Percentiles rank a stretch among this genome's conserved stretches.
Evolutionary conservation across 495 filamentous ascomycete genomes (phyloP).

Genomic region (Talaromyces wortmannii): DNA sequence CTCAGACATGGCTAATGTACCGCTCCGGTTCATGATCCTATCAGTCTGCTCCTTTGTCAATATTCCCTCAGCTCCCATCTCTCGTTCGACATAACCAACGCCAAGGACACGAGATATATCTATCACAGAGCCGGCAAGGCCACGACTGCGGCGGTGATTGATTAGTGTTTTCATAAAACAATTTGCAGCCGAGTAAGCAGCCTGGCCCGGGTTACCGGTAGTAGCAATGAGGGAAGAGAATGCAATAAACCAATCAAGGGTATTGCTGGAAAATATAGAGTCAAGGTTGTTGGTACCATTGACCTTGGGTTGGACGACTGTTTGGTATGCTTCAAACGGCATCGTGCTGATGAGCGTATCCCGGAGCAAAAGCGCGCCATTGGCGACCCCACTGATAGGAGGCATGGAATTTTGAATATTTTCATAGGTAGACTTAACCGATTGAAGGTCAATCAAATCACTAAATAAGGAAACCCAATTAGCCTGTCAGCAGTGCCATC

Average conservation of each 20-base stretch:
- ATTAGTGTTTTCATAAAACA: slow-evolving; percentile 33
- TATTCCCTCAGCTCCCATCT: too few species aligned
- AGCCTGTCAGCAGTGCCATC: too few species aligned
- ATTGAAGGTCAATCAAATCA: too few species aligned
- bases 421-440: too few species aligned
- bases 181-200: slow-evolving; percentile 54
- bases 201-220: slow-evolving; percentile 49
- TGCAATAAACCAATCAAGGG: slow-evolving; percentile 56
- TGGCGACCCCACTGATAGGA: slow-evolving; percentile 13
- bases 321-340: slow-evolving; percentile 9
- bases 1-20: too few species aligned
- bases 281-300: slow-evolving; percentile 18
- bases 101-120: too few species aligned
- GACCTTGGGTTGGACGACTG: slow-evolving; percentile 15
- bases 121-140: slow-evolving; percentile 13
- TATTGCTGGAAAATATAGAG: slow-evolving; percentile 13
- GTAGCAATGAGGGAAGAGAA: slow-evolving; percentile 46
- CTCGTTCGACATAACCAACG: too few species aligned
- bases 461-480: too few species aligned
- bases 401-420: too few species aligned
- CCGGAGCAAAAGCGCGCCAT: slow-evolving; percentile 17
- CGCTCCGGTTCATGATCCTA: too few species aligned
- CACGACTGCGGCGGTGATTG: slow-evolving; percentile 17
- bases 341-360: slow-evolving; percentile 45
- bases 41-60: too few species aligned